Base-by-base conservation (phyloP, 1,139 yeast genomes). In the Meyerozyma athensensis region DNA sequence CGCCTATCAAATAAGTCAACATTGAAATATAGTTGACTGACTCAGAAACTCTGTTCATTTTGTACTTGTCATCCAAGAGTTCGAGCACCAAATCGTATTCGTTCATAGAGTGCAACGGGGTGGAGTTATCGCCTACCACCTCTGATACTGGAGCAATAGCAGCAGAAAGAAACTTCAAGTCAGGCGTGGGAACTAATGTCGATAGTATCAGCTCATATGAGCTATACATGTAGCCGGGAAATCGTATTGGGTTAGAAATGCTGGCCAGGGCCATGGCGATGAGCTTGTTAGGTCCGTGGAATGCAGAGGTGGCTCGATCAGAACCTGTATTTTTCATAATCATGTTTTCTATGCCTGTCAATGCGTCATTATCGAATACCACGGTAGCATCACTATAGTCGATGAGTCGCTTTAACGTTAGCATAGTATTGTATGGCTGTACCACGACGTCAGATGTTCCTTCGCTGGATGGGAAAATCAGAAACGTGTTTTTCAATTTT, bases 371-470 rank as follows among this genome's bases (percentile, higher is more conserved):
- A 54, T 92, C 97, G 53, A 90, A 83, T 3, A 92, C 94, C 31
- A 89, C 72, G 19, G 89, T 83, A 2, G 89, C 83, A 58, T 92
- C 97, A 35, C 96, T 85, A 50, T 74, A 78, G 46, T 86, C 92
- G 4, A 87, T 85, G 42, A 92, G 70, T 48, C 97, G 65, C 52
- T 81, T 79, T 45, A 94, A 66, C 0, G 98, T 83, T 39, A 92
- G 63, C 19, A 94, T 71, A 0, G 95, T 82, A 58, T 92, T 92
- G 62, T 92, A 92, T 0, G 98, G 98, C 56, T 92, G 97, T 2
- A 92, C 97, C 18, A 94, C 98, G 22, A 92, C 97, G 52, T 92
- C 98, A 2, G 95, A 83, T 0, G 87, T 82, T 35, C 64, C 65
- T 38, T 82, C 86, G 40, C 79, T 82, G 35, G 79, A 74, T 1